These are phyloP conservation scores for Colletotrichum gloeosporioides DNA, from an alignment of 2,329 filamentous ascomycete genomes.

Conservation along the genomic window DNA sequence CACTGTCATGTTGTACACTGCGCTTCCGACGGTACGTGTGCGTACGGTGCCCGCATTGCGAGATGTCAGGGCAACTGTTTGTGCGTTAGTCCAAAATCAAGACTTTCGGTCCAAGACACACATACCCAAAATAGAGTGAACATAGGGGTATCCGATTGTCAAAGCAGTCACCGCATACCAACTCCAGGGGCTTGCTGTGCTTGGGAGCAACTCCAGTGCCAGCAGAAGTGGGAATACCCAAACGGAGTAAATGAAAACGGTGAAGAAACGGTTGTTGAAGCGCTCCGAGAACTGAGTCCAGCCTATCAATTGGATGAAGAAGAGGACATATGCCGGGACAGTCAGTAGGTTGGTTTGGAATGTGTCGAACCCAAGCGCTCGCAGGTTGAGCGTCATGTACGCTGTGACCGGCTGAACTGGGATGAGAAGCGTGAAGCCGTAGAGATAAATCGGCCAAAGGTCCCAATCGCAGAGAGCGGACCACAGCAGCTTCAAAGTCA, in stretches of 20 bases:
- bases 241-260: constrained; percentile 37
- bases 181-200: constrained; percentile 42
- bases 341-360: constrained; percentile 60
- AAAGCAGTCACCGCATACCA: constrained; percentile 50
- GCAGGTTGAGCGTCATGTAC: constrained; percentile 57
- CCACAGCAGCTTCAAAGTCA: constrained; percentile 52
- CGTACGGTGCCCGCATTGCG: constrained; percentile 67
- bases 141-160: constrained; percentile 54
- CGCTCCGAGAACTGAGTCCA: constrained; percentile 50
- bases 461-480: constrained; percentile 56
- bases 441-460: constrained; percentile 58
- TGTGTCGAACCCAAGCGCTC: constrained; percentile 53
- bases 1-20: constrained; percentile 64
- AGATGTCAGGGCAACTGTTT: constrained; percentile 61
- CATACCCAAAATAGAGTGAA: constrained; percentile 36
- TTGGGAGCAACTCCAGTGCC: constrained; percentile 45
- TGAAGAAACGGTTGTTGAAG: constrained; percentile 40
- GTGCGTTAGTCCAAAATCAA: constrained; percentile 34
- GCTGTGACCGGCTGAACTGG: constrained; percentile 27
- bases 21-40: constrained; percentile 65
- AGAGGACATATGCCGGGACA: constrained; percentile 37
- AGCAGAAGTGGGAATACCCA: constrained; percentile 60
- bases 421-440: constrained; percentile 37
- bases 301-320: constrained; percentile 44
- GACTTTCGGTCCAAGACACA: not conserved